A percentile compares a stretch with the other conserved stretches of the same genome.
These are phyloP conservation scores for Eucommia ulmoides DNA, from an alignment of 257 asterid species.

Conservation along the genomic window DNA sequence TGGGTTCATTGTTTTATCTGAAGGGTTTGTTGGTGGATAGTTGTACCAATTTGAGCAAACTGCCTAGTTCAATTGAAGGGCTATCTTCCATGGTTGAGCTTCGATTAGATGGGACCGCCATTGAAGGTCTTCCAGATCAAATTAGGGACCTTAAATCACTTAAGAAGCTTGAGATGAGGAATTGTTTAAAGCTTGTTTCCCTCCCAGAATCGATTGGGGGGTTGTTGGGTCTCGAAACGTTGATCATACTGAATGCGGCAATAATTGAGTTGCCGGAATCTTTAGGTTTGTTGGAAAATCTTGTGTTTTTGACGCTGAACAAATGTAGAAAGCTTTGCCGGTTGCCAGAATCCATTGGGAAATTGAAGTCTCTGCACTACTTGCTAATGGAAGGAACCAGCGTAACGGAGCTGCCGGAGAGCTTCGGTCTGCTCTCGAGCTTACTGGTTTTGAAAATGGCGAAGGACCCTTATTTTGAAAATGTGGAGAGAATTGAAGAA, in stretches of 20 bases:
- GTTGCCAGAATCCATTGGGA: constrained; percentile 16
- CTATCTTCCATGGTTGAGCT: constrained; percentile 21
- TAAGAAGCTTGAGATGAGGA: constrained; percentile 18
- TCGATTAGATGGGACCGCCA: constrained; percentile 8
- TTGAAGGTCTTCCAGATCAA: constrained; percentile 13
- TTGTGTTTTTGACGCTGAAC: constrained; percentile 12
- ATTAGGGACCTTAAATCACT: constrained; percentile 15
- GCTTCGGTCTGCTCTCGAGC: constrained; percentile 19
- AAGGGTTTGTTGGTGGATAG: constrained; percentile 10
- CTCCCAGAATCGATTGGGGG: constrained; percentile 21
- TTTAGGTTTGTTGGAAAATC: constrained; percentile 14
- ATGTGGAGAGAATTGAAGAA: background rate
- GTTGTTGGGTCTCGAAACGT: constrained; percentile 11
- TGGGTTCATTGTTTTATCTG: constrained; percentile 19
- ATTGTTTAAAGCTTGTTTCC: constrained; percentile 11
- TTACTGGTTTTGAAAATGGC: constrained; percentile 18
- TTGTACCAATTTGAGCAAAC: constrained; percentile 4
- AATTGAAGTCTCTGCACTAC: constrained; percentile 11
- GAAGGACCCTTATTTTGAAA: constrained; percentile 10
- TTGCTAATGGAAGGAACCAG: constrained; percentile 16
- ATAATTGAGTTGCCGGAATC: constrained; percentile 22
- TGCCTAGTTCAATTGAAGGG: constrained; percentile 16
- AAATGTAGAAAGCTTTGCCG: constrained; percentile 12
- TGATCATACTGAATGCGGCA: constrained; percentile 16
- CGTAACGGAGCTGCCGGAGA: constrained; percentile 16